These are phyloP conservation scores for Letharia lupina DNA, from an alignment of 495 filamentous ascomycete genomes.

Conservation along the genomic window DNA sequence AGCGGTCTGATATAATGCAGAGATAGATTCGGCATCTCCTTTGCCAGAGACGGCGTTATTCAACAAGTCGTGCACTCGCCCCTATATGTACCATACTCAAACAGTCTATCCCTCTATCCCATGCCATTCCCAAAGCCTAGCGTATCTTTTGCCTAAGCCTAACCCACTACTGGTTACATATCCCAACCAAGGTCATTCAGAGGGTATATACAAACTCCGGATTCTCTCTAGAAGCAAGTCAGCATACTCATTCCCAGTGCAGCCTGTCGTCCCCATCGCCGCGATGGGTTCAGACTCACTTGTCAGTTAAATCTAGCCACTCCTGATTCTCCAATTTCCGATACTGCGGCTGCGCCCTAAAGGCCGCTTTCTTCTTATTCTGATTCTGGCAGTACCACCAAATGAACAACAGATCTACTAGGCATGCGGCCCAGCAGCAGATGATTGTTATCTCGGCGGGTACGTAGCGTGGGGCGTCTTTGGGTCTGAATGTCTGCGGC, in stretches of 20 bases:
- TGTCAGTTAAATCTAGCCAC: conserved; percentile 51
- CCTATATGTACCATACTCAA: neutral
- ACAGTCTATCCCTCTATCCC: neutral
- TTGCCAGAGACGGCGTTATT: neutral
- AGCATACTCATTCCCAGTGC: neutral
- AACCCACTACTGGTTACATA: neutral
- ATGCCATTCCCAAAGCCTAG: neutral
- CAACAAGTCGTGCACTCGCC: neutral
- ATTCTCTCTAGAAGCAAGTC: conserved; percentile 28
- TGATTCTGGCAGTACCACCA: conserved; percentile 51
- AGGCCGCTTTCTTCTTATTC: conserved; percentile 53
- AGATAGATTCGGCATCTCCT: neutral
- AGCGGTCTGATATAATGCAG: neutral
- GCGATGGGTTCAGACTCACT: conserved; percentile 3
- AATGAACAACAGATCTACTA: conserved; percentile 52
- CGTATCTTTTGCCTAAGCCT: neutral
- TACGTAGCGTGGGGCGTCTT: conserved; percentile 53
- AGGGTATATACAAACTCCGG: conserved; percentile 36
- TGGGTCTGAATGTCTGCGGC: conserved; percentile 51
- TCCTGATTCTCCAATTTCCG: conserved; percentile 61
- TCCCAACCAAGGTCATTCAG: neutral
- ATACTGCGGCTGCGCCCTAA: conserved; percentile 48
- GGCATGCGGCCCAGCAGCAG: conserved; percentile 49
- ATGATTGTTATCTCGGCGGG: conserved; percentile 63
- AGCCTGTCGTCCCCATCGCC: neutral